These are phyloP conservation scores for Saccharomycopsis sp. DNA, from an alignment of 805 yeast genomes.

Conservation along the genomic window DNA sequence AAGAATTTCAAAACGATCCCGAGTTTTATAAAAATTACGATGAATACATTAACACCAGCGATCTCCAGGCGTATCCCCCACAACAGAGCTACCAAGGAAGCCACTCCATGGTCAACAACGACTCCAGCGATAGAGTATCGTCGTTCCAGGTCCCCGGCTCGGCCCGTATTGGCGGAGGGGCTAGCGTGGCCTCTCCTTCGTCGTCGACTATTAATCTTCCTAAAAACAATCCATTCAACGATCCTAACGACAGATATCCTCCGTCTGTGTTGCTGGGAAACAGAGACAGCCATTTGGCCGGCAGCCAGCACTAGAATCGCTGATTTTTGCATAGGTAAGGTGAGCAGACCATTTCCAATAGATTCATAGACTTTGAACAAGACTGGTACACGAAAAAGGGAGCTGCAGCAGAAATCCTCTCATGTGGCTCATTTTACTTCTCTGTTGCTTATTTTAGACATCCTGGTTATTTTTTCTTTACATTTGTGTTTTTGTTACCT, in stretches of 20 bases:
- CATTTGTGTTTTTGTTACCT: background rate
- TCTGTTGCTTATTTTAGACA: too few relatives aligned
- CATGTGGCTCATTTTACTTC: too few relatives aligned
- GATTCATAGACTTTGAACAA: too few relatives aligned
- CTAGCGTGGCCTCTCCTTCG: background rate
- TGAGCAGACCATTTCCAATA: too few relatives aligned
- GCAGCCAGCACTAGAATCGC: background rate
- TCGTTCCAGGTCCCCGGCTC: background rate
- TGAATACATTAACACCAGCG: constrained; percentile 16
- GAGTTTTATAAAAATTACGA: constrained; percentile 21
- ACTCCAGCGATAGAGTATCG: constrained; percentile 10
- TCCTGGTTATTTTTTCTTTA: background rate
- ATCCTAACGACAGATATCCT: constrained; percentile 7
- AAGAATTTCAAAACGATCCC: constrained; percentile 18
- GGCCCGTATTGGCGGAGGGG: background rate
- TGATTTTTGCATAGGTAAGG: background rate
- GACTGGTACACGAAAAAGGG: too few relatives aligned
- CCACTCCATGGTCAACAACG: constrained; percentile 16
- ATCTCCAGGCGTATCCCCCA: constrained; percentile 20
- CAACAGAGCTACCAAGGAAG: constrained; percentile 9
- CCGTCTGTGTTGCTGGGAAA: background rate
- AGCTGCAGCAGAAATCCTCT: too few relatives aligned
- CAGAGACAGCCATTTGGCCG: background rate
- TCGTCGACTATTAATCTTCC: background rate
- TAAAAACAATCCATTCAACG: constrained; percentile 4